phyloP scores from a whole-genome alignment of 176 grass and related monocot genomes.

The Thinopyrum elongatum region DNA sequence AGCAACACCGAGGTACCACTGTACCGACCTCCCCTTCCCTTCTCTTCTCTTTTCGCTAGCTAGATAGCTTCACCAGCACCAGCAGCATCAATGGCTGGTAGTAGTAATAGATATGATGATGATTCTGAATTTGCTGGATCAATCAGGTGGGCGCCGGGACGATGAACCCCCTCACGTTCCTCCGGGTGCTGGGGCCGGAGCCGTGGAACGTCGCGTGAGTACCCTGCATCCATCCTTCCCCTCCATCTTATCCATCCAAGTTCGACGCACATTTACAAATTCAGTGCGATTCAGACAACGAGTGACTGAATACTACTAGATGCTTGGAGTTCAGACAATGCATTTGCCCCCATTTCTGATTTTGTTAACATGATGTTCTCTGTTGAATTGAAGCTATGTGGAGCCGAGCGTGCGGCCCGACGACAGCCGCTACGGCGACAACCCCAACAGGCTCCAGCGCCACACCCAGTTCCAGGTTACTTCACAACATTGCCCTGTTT shows the following conservation, averaged over 20 bases:
- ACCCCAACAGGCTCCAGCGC: conserved; percentile 93
- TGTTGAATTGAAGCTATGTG: conserved; percentile 56
- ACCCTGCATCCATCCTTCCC: not conserved
- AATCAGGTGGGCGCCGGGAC: conserved; percentile 91
- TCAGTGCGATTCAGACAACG: not conserved
- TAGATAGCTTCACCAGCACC: too few relatives aligned
- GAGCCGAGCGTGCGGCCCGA: conserved; percentile 94
- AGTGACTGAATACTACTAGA: not conserved
- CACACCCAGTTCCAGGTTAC: conserved; percentile 93
- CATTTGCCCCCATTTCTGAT: not conserved
- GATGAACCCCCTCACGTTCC: conserved; percentile 94
- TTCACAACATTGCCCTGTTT: not conserved
- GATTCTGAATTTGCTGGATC: not conserved
- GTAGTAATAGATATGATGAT: not conserved
- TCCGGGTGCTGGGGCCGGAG: conserved; percentile 84
- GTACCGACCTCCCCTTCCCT: not conserved
- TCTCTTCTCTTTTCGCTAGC: too few relatives aligned
- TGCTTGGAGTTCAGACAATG: not conserved
- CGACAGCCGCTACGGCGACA: conserved; percentile 94
- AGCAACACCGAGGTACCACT: conserved; percentile 96
- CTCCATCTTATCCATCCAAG: not conserved
- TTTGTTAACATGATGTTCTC: not conserved
- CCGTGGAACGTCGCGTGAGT: conserved; percentile 98
- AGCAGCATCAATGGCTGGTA: not conserved
- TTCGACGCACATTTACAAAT: not conserved